These are phyloP conservation scores for Venturia asperata DNA, from an alignment of 2,329 filamentous ascomycete species.

Conservation along the genomic window DNA sequence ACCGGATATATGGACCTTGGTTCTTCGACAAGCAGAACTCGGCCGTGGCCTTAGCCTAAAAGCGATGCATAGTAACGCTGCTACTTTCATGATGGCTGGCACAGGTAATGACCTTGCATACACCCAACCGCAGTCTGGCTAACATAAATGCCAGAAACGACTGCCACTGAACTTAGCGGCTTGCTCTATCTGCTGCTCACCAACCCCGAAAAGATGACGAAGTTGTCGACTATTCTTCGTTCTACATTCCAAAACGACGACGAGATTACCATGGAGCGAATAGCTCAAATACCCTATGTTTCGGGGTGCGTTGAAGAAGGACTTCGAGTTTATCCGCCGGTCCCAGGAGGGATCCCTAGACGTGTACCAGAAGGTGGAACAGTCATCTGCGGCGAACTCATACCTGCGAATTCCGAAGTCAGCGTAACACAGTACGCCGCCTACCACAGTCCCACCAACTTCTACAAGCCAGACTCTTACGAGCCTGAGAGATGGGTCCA, in stretches of 20 bases:
- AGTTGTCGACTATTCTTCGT: conserved; percentile 29
- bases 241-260: conserved; percentile 10
- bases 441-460: conserved; percentile 29
- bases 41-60: conserved; percentile 25
- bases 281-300: conserved; percentile 32
- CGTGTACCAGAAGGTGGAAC: conserved; percentile 32
- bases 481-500: conserved; percentile 32
- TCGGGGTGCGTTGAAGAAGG: conserved; percentile 42
- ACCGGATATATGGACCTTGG: conserved; percentile 37
- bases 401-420: conserved; percentile 26
- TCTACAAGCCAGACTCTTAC: conserved; percentile 29
- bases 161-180: conserved; percentile 36
- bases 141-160: conserved; percentile 34
- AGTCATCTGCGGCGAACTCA: conserved; percentile 31
- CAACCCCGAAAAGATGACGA: conserved; percentile 26
- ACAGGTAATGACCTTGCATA: background rate
- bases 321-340: conserved; percentile 41
- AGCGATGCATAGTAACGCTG: conserved; percentile 36
- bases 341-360: conserved; percentile 37
- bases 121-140: background rate
- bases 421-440: background rate
- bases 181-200: conserved; percentile 32
- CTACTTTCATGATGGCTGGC: conserved; percentile 38
- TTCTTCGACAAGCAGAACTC: conserved; percentile 31
- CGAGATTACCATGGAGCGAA: conserved; percentile 12